These are phyloP conservation scores for Pichia rugopelliculosa DNA, from an alignment of 805 yeast genomes.

Conservation along the genomic window DNA sequence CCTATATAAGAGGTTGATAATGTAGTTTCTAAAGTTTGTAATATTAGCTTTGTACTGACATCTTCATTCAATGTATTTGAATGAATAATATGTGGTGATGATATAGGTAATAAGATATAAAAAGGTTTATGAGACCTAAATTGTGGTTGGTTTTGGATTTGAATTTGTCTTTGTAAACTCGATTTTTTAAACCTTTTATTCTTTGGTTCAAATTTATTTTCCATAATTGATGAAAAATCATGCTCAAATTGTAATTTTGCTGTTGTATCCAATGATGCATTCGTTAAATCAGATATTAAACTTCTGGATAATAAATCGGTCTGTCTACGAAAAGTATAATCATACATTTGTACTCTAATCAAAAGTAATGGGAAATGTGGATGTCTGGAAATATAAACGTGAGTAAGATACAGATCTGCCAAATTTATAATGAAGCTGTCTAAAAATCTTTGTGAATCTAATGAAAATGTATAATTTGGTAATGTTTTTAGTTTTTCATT, in stretches of 20 bases:
- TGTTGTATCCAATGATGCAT: not conserved
- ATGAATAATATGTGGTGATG: constrained; percentile 62
- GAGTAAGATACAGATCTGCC: constrained; percentile 47
- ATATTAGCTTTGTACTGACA: constrained; percentile 42
- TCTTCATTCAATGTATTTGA: constrained; percentile 34
- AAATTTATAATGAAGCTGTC: constrained; percentile 40
- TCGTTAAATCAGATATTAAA: constrained; percentile 3
- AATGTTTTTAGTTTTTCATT: constrained; percentile 18
- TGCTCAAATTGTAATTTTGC: constrained; percentile 10
- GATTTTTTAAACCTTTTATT: not conserved
- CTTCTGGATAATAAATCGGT: not conserved
- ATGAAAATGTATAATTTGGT: constrained; percentile 28
- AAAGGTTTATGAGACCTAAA: constrained; percentile 46
- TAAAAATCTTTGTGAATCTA: constrained; percentile 47
- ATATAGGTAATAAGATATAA: constrained; percentile 59
- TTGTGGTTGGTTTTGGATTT: constrained; percentile 9
- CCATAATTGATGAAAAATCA: constrained; percentile 7
- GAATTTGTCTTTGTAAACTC: constrained; percentile 3
- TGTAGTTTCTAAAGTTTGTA: constrained; percentile 54
- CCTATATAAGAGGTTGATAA: constrained; percentile 27
- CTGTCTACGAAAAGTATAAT: constrained; percentile 26
- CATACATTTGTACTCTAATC: constrained; percentile 64
- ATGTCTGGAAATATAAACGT: constrained; percentile 60
- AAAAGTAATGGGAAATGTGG: constrained; percentile 54
- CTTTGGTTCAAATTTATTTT: constrained; percentile 13